Conservation (phyloP, 257 asterid species). For the Oldenlandia corymbosa region DNA sequence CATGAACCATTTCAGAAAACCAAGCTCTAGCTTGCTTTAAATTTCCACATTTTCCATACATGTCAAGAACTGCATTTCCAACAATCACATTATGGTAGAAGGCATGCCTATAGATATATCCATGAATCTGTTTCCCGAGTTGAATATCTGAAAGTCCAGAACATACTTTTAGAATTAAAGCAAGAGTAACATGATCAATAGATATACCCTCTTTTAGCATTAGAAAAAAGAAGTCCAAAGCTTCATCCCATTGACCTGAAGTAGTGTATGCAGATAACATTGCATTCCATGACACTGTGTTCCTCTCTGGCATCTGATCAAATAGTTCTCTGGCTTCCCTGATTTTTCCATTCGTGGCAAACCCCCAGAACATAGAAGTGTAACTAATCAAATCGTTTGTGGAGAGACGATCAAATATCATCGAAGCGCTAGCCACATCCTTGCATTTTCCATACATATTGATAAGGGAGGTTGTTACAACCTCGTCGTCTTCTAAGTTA, state of each 20-base stretch:
- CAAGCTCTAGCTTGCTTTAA: constrained; percentile 3
- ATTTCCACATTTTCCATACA: constrained; percentile 13
- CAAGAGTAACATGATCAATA: constrained; percentile 2
- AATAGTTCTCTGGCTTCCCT: constrained; percentile 5
- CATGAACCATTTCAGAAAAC: constrained; percentile 5
- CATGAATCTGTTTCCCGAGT: constrained; percentile 9
- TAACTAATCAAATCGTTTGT: constrained; percentile 1
- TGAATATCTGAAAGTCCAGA: constrained; percentile 5
- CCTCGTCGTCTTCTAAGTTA: constrained; percentile 1
- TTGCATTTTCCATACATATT: constrained; percentile 1
- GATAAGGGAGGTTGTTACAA: constrained; percentile 8
- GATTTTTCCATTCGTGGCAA: constrained; percentile 5
- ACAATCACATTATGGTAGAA: neutral
- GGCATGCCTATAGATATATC: constrained; percentile 4
- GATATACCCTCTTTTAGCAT: neutral
- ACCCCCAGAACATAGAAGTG: constrained; percentile 9
- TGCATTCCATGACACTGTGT: constrained; percentile 1
- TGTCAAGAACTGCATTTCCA: constrained; percentile 6
- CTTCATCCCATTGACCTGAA: constrained; percentile 5
- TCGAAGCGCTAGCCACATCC: constrained; percentile 1
- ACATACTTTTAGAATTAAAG: constrained; percentile 2
- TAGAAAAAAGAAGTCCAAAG: neutral
- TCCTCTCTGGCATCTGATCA: constrained; percentile 1
- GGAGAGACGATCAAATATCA: neutral
- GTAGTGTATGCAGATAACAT: neutral